Conservation (phyloP, 129 eudicot species). For the Flaveria linearis region DNA sequence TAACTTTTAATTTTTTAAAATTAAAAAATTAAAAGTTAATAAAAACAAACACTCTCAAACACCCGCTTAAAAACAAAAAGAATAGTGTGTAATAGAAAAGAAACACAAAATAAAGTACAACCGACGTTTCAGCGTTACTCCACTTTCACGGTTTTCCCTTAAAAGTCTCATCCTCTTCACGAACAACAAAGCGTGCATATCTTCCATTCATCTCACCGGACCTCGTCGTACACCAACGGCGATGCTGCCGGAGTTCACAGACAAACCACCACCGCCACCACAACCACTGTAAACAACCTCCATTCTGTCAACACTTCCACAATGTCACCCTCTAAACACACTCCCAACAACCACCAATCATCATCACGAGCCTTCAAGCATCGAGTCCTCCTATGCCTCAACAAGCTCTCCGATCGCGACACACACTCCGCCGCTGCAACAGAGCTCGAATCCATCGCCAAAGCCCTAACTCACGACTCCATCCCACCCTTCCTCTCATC, state of each 20-base stretch:
- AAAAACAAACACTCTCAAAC: too few relatives aligned
- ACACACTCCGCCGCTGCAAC: constrained; percentile 70
- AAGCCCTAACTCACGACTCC: constrained; percentile 43
- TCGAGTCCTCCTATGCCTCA: constrained; percentile 62
- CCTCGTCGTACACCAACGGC: constrained; percentile 28
- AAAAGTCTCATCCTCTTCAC: background rate
- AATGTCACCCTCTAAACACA: constrained; percentile 41
- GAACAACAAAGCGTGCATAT: background rate
- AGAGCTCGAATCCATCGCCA: constrained; percentile 73
- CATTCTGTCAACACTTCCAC: background rate
- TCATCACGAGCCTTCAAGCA: constrained; percentile 65
- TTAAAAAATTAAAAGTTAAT: too few relatives aligned
- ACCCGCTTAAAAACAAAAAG: too few relatives aligned
- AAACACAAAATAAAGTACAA: background rate
- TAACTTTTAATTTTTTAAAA: too few relatives aligned
- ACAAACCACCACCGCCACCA: constrained; percentile 44
- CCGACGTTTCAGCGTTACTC: background rate
- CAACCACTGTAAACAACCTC: constrained; percentile 8
- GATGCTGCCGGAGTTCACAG: constrained; percentile 53
- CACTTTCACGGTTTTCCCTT: background rate
- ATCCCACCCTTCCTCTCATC: constrained; percentile 65
- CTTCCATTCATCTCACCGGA: background rate
- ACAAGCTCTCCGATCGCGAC: constrained; percentile 77
- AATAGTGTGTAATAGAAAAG: background rate
- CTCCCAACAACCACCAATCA: constrained; percentile 35